A percentile compares a stretch with the other conserved stretches of the same genome.
These are phyloP conservation scores for Cetraspora pellucida DNA, from an alignment of 192 early-diverging fungal species.

Conservation along the genomic window DNA sequence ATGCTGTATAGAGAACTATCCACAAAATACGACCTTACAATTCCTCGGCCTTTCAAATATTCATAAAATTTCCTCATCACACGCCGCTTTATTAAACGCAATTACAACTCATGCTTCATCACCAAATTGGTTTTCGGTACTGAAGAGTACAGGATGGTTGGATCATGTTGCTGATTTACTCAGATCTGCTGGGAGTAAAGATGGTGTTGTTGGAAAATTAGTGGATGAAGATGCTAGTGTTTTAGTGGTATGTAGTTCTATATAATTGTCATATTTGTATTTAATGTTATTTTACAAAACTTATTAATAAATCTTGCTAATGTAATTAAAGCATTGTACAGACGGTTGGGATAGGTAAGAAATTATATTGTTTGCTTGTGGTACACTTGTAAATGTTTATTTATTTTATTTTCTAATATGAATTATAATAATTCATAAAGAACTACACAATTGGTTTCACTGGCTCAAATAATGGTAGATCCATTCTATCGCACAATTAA, in stretches of 20 bases:
- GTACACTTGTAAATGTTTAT: neutral
- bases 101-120: conserved; percentile 41
- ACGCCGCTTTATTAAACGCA: conserved; percentile 39
- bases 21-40: conserved; percentile 39
- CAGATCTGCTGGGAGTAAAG: conserved; percentile 41
- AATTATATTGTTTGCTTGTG: neutral
- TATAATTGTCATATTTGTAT: neutral
- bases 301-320: neutral
- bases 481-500: conserved; percentile 47
- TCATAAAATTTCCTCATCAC: conserved; percentile 40
- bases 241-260: conserved; percentile 39
- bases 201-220: conserved; percentile 46
- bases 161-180: conserved; percentile 44
- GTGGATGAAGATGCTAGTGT: conserved; percentile 39
- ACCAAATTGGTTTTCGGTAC: conserved; percentile 40
- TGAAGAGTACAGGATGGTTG: conserved; percentile 49
- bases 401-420: neutral
- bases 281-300: neutral
- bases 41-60: conserved; percentile 45
- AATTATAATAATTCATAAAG: conserved; percentile 1
- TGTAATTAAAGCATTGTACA: conserved; percentile 41
- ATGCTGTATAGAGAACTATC: conserved; percentile 39
- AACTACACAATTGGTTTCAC: conserved; percentile 48
- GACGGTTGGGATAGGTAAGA: conserved; percentile 48
- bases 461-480: conserved; percentile 47